phyloP scores from a whole-genome alignment of 2,329 filamentous ascomycete genomes.

The Ophiostoma himal-ulmi region DNA sequence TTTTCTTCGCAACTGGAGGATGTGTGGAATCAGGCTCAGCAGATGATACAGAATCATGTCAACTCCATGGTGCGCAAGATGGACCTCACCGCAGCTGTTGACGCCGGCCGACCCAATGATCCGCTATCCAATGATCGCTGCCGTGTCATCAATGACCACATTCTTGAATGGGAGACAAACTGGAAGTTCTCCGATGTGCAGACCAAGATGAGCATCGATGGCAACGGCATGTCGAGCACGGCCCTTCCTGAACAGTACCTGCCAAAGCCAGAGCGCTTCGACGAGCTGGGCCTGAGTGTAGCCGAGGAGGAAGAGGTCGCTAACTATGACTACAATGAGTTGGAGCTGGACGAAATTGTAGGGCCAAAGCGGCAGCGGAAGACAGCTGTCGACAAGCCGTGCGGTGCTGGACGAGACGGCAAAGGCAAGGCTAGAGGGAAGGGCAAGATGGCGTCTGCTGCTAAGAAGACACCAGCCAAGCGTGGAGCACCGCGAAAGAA shows the following conservation, averaged over 20 bases:
- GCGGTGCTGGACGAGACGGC: background rate
- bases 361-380: background rate
- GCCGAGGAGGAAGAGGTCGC: background rate
- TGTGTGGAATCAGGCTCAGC: background rate
- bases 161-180: conserved; percentile 14
- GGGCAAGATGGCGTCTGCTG: background rate
- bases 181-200: conserved; percentile 13
- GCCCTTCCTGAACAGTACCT: conserved; percentile 14
- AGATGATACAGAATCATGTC: conserved; percentile 10
- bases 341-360: background rate
- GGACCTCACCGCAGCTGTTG: background rate
- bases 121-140: background rate
- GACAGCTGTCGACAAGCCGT: background rate
- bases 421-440: background rate
- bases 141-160: background rate
- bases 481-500: background rate
- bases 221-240: background rate
- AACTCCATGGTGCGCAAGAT: background rate
- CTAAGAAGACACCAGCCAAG: background rate
- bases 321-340: background rate
- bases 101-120: background rate
- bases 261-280: background rate
- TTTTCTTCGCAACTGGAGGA: background rate
- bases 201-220: background rate
- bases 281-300: background rate